These are phyloP conservation scores for Tripterygium wilfordii DNA, from an alignment of 177 flowering plant genomes.

Conservation along the genomic window DNA sequence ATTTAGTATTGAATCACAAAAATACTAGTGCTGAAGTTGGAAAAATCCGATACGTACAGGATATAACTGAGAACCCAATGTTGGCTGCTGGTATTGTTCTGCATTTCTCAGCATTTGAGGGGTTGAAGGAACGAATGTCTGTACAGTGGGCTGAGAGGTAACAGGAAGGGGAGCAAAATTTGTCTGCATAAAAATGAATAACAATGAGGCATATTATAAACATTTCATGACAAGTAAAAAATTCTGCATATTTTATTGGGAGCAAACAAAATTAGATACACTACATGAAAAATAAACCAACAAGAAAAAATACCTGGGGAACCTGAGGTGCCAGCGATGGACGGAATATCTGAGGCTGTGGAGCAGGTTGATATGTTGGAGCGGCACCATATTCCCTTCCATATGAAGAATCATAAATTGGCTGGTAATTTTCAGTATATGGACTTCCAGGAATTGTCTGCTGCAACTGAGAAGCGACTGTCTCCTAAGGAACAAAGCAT, in stretches of 20 bases:
- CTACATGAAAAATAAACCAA: too few relatives aligned
- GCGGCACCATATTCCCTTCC: constrained; percentile 44
- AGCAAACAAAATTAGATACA: too few relatives aligned
- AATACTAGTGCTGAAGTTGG: neutral
- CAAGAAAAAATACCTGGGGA: constrained; percentile 55
- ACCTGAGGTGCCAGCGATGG: constrained; percentile 56
- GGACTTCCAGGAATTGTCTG: constrained; percentile 37
- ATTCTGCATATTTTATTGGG: too few relatives aligned
- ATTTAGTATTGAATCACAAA: too few relatives aligned
- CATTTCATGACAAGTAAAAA: too few relatives aligned
- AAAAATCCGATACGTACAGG: constrained; percentile 47
- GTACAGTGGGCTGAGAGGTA: constrained; percentile 55
- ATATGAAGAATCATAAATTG: constrained; percentile 32
- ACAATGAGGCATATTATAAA: too few relatives aligned
- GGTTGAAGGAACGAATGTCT: constrained; percentile 67
- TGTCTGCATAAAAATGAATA: constrained; percentile 23
- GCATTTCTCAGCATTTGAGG: constrained; percentile 55
- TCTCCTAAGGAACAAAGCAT: constrained; percentile 29
- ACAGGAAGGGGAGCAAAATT: constrained; percentile 44
- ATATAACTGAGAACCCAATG: constrained; percentile 80
- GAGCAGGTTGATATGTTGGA: constrained; percentile 49
- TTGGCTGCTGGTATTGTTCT: constrained; percentile 84
- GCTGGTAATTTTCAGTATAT: constrained; percentile 59
- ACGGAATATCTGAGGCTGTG: constrained; percentile 48
- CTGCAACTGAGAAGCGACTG: constrained; percentile 36